A percentile compares a stretch with the other conserved stretches of the same genome.
Evolutionary conservation across 164 flowering plant species (phyloP).

Genomic region (Vitis riparia): DNA sequence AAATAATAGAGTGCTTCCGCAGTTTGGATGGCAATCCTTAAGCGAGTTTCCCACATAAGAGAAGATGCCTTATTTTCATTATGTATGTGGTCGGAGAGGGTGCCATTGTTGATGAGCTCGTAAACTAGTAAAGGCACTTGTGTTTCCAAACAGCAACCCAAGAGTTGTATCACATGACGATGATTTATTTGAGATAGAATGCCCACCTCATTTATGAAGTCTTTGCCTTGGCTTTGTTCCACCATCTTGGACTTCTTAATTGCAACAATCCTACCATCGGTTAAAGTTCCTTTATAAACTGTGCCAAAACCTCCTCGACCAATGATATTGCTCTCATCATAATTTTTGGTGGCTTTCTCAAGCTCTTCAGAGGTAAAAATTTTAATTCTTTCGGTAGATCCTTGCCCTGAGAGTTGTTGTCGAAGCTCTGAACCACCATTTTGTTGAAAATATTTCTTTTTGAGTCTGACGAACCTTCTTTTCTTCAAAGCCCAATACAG

Average conservation of each 20-base stretch:
- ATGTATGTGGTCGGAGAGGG: slow-evolving; percentile 39
- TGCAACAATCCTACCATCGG: slow-evolving; percentile 35
- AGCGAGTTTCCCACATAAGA: slow-evolving; percentile 32
- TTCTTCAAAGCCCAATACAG: slow-evolving; percentile 25
- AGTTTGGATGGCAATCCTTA: slow-evolving; percentile 41
- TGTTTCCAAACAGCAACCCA: slow-evolving; percentile 50
- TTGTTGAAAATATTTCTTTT: slow-evolving; percentile 35
- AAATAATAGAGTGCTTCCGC: slow-evolving; percentile 48
- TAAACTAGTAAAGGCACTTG: slow-evolving; percentile 49
- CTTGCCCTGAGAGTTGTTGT: slow-evolving; percentile 29
- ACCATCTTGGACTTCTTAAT: slow-evolving; percentile 47
- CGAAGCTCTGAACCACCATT: slow-evolving; percentile 48
- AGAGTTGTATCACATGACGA: slow-evolving; percentile 39
- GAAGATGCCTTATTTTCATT: slow-evolving; percentile 1
- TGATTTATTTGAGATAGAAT: slow-evolving; percentile 53
- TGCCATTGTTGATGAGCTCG: slow-evolving; percentile 47
- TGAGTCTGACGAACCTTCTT: slow-evolving; percentile 30
- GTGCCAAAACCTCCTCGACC: slow-evolving; percentile 51
- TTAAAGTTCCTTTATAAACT: slow-evolving; percentile 38
- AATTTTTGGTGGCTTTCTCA: slow-evolving; percentile 44
- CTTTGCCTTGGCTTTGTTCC: slow-evolving; percentile 34
- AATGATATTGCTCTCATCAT: slow-evolving; percentile 27
- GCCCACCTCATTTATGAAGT: slow-evolving; percentile 49
- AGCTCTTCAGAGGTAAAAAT: slow-evolving; percentile 42
- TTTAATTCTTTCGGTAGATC: slow-evolving; percentile 19